Percentiles rank a stretch among this genome's conserved stretches.
Conservation (phyloP, 805 yeast genomes). For the Brettanomyces anomalus region DNA sequence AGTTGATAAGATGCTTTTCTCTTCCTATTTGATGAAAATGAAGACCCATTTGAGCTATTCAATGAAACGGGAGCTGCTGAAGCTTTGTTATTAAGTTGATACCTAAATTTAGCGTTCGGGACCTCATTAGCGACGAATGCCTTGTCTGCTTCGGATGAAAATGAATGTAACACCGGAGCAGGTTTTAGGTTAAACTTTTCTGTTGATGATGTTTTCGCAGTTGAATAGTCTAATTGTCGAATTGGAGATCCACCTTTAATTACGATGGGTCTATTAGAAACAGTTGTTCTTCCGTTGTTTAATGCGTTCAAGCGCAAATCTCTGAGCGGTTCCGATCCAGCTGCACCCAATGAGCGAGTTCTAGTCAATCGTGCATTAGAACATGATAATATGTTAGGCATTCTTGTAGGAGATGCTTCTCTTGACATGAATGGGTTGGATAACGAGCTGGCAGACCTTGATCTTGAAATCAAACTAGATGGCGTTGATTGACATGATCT, state of each 20-base stretch:
- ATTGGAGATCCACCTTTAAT: conserved; percentile 22
- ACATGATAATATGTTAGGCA: neutral
- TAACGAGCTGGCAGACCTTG: conserved; percentile 9
- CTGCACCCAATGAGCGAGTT: neutral
- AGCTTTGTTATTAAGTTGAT: neutral
- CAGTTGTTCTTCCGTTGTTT: conserved; percentile 10
- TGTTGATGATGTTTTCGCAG: neutral
- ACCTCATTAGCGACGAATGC: neutral
- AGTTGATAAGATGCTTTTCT: conserved; percentile 3
- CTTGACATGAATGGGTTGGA: conserved; percentile 18
- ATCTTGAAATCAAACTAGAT: neutral
- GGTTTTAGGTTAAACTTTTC: no score
- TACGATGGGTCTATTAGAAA: conserved; percentile 19
- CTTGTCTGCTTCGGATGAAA: neutral
- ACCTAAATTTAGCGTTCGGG: neutral
- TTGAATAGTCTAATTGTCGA: conserved; percentile 5
- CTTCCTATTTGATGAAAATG: neutral
- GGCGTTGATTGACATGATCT: conserved; percentile 1
- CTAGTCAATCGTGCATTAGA: conserved; percentile 3
- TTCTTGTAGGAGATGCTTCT: conserved; percentile 5
- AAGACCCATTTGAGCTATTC: no score
- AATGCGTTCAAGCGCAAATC: conserved; percentile 1
- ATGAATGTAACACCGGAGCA: no score
- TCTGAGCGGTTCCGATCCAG: conserved; percentile 4
- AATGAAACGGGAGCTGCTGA: no score